Evolutionary conservation across 495 filamentous ascomycete species (phyloP), one percentile per base, ranked within the genome.

Genomic region (Xylaria flabelliformis): DNA sequence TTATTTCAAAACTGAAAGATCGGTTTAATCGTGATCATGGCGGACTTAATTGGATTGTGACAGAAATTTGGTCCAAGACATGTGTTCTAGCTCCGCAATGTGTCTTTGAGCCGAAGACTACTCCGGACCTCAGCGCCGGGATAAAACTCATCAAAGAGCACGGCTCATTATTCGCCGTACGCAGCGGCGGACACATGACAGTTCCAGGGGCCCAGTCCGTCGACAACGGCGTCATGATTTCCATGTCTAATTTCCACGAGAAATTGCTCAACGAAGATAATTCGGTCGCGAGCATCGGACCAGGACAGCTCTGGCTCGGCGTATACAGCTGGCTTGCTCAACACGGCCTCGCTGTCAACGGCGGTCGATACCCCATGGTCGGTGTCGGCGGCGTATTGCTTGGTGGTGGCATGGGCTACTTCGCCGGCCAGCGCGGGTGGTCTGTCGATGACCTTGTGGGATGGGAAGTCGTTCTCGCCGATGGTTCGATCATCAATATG

Each of bases 351-450:
- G 74, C 76, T 6, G 77, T 78, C 42, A 74, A 76, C 13, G 81
- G 80, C 13, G 80, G 80, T 2, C 69, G 80, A 13, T 73, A 74
- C 44, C 61, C 73, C 34, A 67, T 74, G 4, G 81, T 82, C 29
- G 81, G 81, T 24, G 74, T 82, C 3, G 74, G 74, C 9, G 80
- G 81, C 15, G 78, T 84, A 61, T 79, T 83, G 46, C 78, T 85
- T 21, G 84, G 84, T 76, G 72, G 80, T 46, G 79, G 78, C 4
- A 76, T 78, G 17, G 76, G 75, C 21, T 85, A 77, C 42, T 83
- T 82, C 73, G 80, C 78, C n/a, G 77, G 79, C 29, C 69, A 76
- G 66, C 78, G 83, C 64, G 87, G 87, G 15, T 39, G 36, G 36
- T 39, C 36, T 39, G 36, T 39, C 7, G 36, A 39, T 39, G 36